Conservation (phyloP, 192 early-diverging fungal species). For the Backusella psychrophila region DNA sequence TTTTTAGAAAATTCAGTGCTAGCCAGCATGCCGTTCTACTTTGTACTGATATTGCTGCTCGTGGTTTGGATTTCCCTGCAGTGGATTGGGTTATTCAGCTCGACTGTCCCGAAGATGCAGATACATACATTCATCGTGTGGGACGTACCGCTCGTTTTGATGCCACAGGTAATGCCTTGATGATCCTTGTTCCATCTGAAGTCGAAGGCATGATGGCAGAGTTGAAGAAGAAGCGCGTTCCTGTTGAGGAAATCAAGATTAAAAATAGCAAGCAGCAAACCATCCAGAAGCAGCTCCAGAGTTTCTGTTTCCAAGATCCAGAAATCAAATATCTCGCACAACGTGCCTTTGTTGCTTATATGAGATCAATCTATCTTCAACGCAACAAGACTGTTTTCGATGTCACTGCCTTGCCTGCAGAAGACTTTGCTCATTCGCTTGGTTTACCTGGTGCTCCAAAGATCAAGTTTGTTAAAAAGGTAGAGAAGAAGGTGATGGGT, state of each 20-base stretch:
- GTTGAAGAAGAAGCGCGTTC: slow-evolving; percentile 74
- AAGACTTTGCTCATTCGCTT: slow-evolving; percentile 83
- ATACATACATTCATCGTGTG: slow-evolving; percentile 97
- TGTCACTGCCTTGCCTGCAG: slow-evolving; percentile 80
- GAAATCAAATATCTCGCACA: slow-evolving; percentile 97
- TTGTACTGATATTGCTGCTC: slow-evolving; percentile 94
- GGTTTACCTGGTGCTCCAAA: slow-evolving; percentile 95
- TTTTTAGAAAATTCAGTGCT: slow-evolving; percentile 86
- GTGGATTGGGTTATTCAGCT: slow-evolving; percentile 99
- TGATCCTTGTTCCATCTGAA: slow-evolving; percentile 89
- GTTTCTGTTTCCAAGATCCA: slow-evolving; percentile 88
- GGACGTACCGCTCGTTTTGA: slow-evolving; percentile 97
- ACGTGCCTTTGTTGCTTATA: slow-evolving; percentile 94
- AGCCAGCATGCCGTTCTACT: slow-evolving; percentile 80
- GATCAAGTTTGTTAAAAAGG: slow-evolving; percentile 82
- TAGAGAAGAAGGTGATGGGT: slow-evolving; percentile 29
- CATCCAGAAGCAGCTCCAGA: slow-evolving; percentile 81
- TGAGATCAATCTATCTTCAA: slow-evolving; percentile 90
- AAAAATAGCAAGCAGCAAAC: slow-evolving; percentile 81
- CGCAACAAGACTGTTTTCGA: slow-evolving; percentile 90
- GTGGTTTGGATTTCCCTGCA: slow-evolving; percentile 96
- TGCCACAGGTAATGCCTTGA: slow-evolving; percentile 79
- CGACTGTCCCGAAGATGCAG: slow-evolving; percentile 95
- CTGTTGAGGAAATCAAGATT: slow-evolving; percentile 86
- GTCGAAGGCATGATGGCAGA: slow-evolving; percentile 76